These are phyloP conservation scores for Cicer cuneatum DNA, from an alignment of 306 rosid genomes.

Conservation along the genomic window DNA sequence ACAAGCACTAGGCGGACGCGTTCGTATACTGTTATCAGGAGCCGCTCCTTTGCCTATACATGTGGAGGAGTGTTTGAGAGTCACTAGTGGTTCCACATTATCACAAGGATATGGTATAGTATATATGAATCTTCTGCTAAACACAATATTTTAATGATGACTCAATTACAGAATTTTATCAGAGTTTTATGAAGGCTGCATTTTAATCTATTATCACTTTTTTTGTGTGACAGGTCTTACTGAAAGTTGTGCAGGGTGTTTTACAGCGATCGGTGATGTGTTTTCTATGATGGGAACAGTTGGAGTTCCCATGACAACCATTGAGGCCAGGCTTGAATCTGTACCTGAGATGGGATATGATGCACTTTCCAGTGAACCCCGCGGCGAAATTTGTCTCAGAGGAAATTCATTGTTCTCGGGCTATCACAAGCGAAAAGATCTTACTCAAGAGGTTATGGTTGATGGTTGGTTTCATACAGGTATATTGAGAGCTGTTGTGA, in stretches of 20 bases:
- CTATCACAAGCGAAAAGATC: conserved; percentile 84
- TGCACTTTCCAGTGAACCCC: conserved; percentile 71
- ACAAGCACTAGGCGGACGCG: conserved; percentile 80
- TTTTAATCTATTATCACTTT: conserved; percentile 19
- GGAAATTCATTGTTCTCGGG: conserved; percentile 80
- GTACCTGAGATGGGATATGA: conserved; percentile 64
- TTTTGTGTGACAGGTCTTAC: conserved; percentile 68
- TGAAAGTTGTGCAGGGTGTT: conserved; percentile 86
- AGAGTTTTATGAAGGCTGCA: conserved; percentile 8
- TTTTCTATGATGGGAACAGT: conserved; percentile 81
- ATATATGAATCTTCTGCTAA: conserved; percentile 26
- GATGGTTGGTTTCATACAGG: conserved; percentile 99
- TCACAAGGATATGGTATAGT: conserved; percentile 90
- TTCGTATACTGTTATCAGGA: conserved; percentile 76
- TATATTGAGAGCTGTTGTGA: conserved; percentile 28
- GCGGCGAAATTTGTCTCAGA: conserved; percentile 87
- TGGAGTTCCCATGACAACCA: conserved; percentile 79
- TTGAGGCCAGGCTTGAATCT: conserved; percentile 89
- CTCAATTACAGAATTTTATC: neutral
- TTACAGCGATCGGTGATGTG: conserved; percentile 75
- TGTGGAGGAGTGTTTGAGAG: conserved; percentile 87
- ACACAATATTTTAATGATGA: neutral
- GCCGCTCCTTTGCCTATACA: conserved; percentile 89
- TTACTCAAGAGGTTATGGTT: conserved; percentile 72
- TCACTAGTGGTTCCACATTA: conserved; percentile 73